Evolutionary conservation across 306 rosid species (phyloP).

Genomic region (Glycine soja): DNA sequence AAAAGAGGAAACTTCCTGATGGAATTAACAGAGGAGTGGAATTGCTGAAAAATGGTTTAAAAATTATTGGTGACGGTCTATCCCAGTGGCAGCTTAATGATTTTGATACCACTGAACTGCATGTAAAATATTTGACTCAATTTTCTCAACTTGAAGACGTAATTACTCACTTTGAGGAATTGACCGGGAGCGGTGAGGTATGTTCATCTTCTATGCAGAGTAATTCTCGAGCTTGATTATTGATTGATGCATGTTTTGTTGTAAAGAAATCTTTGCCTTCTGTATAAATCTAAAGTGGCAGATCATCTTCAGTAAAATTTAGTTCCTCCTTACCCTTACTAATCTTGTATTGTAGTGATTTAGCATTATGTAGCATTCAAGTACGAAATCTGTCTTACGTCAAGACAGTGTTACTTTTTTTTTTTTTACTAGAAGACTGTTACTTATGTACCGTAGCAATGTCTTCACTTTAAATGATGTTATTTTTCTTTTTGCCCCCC

Average conservation of each 20-base stretch:
- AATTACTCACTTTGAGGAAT: slow-evolving; percentile 66
- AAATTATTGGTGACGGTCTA: slow-evolving; percentile 73
- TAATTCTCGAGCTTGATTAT: slow-evolving; percentile 36
- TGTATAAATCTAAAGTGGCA: neutral
- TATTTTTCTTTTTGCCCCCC: neutral
- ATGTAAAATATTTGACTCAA: slow-evolving; percentile 58
- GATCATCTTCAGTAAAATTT: slow-evolving; percentile 20
- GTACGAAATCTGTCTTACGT: slow-evolving; percentile 1
- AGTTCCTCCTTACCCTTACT: neutral
- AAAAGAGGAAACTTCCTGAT: slow-evolving; percentile 80
- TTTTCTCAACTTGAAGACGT: slow-evolving; percentile 76
- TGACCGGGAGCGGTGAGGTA: slow-evolving; percentile 56
- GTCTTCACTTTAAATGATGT: neutral
- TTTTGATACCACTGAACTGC: slow-evolving; percentile 58
- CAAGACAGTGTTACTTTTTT: neutral
- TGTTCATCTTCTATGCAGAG: slow-evolving; percentile 36
- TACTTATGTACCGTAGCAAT: neutral
- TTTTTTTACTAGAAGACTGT: too few relatives aligned
- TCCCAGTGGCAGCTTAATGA: slow-evolving; percentile 70
- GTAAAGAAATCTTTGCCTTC: slow-evolving; percentile 9
- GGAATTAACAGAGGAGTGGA: slow-evolving; percentile 80
- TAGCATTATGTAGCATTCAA: slow-evolving; percentile 14
- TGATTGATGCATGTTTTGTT: slow-evolving; percentile 8
- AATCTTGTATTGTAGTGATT: neutral
- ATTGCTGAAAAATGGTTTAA: slow-evolving; percentile 72